A percentile compares a stretch with the other conserved stretches of the same genome.
These are phyloP conservation scores for Lanmaoa rubissima DNA, from an alignment of 768 basidiomycete genomes.

Conservation along the genomic window DNA sequence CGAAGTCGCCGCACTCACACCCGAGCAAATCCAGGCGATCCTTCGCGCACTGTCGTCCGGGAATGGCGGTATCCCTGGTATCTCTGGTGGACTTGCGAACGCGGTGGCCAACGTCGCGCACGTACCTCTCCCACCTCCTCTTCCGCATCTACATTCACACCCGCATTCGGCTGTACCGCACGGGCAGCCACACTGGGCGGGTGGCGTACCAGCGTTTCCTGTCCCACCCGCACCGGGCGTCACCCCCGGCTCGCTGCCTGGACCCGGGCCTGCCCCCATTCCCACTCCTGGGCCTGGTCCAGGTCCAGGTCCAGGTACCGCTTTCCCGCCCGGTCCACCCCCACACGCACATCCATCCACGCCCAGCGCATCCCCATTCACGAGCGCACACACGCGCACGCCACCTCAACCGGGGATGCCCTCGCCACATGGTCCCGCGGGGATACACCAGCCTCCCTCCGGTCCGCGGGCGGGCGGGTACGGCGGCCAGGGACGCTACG, in stretches of 20 bases:
- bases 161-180: slow-evolving; percentile 20
- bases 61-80: slow-evolving; percentile 33
- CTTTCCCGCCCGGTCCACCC: slow-evolving; percentile 9
- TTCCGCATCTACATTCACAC: not conserved
- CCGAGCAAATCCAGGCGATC: slow-evolving; percentile 72
- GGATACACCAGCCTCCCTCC: slow-evolving; percentile 26
- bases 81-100: slow-evolving; percentile 30
- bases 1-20: slow-evolving; percentile 70
- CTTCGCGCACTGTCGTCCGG: slow-evolving; percentile 53
- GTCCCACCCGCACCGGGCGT: slow-evolving; percentile 17
- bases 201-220: slow-evolving; percentile 26
- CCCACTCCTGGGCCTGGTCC: not conserved
- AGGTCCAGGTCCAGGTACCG: not conserved
- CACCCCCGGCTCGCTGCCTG: slow-evolving; percentile 4
- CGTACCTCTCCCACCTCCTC: slow-evolving; percentile 3
- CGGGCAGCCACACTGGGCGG: slow-evolving; percentile 19
- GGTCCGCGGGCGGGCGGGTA: slow-evolving; percentile 29
- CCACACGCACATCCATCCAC: not conserved
- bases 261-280: not conserved
- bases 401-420: slow-evolving; percentile 26
- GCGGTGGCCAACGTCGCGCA: slow-evolving; percentile 25
- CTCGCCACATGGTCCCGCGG: slow-evolving; percentile 12
- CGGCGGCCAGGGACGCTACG: slow-evolving; percentile 29
- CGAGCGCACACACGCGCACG: slow-evolving; percentile 14
- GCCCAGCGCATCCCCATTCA: slow-evolving; percentile 13